Base-by-base conservation (phyloP, 2,329 filamentous ascomycete species). In the Exophiala oligosperma region DNA sequence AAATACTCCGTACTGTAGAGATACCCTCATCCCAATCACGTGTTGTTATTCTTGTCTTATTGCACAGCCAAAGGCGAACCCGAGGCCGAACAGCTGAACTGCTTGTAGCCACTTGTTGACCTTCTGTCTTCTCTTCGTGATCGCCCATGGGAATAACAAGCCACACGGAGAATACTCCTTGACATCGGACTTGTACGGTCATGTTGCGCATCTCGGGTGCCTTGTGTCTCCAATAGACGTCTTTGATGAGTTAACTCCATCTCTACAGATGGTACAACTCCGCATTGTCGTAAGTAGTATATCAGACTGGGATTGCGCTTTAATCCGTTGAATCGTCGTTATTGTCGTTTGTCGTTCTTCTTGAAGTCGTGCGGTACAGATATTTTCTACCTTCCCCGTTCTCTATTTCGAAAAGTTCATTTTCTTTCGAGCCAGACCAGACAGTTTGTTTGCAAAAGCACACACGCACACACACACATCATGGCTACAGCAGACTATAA, bases 401-500 rank as follows among this genome's bases (percentile, higher is more conserved):
- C 32, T 9, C 8, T 35, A 35, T 9, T 2, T 35, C 32, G 2
- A 35, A 35, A 8, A 35, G 32, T 35, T 11, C 6, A 9, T 35
- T 17, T 17, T 9, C 32, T 9, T 35, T 7, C 7, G 7, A 28
- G 26, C 26, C 11, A 35, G 32, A 35, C 7, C 11, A 35, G 32
- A 35, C 32, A 35, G 9, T 8, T 11, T 35, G 32, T 2, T 35
- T 2, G 32, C 32, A 35, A 9, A 35, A 17, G 17, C 1, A 17
- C 17, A 17, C 17, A 17, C 17, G 32, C 9, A 35, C 9, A 9
- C 32, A 29, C n/a, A n/a, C 40, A 11, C 40, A 43, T 3, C 12
- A 63, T 63, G 61, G 55, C 56, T 41, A 57, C 54, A 29, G 7
- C 48, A 40, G 60, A 64, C 56, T 74, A 75, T 54, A 71, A 72